Percentiles rank a stretch among this genome's conserved stretches.
phyloP scores from a whole-genome alignment of 352 stramenopile species.

The Peronospora destructor region DNA sequence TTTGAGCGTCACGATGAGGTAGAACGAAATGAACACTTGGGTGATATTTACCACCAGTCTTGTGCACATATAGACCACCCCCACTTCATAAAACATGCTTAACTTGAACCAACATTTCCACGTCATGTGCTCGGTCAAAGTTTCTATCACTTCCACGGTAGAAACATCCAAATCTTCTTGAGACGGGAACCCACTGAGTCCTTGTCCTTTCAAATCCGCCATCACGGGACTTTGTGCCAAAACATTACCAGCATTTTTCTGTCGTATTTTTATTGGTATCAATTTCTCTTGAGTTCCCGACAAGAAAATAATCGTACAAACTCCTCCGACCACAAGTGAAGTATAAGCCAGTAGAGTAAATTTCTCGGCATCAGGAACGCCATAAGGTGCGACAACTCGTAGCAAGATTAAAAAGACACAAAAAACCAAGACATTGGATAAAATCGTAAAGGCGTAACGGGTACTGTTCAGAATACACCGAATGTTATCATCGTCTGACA shows the following conservation, averaged over 20 bases:
- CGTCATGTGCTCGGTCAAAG: constrained; percentile 40
- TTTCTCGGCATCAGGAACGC: constrained; percentile 61
- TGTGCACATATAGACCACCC: constrained; percentile 85
- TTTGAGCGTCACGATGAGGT: constrained; percentile 78
- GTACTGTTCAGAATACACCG: constrained; percentile 77
- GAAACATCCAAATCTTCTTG: constrained; percentile 51
- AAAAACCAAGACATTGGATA: constrained; percentile 85
- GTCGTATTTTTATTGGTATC: constrained; percentile 20
- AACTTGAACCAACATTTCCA: constrained; percentile 75
- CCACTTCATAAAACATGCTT: constrained; percentile 83
- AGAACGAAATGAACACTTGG: constrained; percentile 85
- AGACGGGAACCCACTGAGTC: constrained; percentile 43
- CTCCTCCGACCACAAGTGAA: constrained; percentile 56
- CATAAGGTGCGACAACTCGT: constrained; percentile 46
- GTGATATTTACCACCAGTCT: constrained; percentile 80
- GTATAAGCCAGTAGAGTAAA: constrained; percentile 73
- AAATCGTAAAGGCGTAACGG: constrained; percentile 79
- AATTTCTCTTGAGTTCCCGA: constrained; percentile 58
- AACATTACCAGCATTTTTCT: constrained; percentile 16
- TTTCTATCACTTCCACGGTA: constrained; percentile 17
- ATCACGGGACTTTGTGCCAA: constrained; percentile 48
- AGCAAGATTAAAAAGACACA: constrained; percentile 70
- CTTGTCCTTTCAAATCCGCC: constrained; percentile 39
- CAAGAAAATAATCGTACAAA: constrained; percentile 61
- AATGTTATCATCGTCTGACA: constrained; percentile 71